Evolutionary conservation across 495 filamentous ascomycete genomes (phyloP), one percentile per base, ranked within the genome.

Genomic region (Daldinia grandis): DNA sequence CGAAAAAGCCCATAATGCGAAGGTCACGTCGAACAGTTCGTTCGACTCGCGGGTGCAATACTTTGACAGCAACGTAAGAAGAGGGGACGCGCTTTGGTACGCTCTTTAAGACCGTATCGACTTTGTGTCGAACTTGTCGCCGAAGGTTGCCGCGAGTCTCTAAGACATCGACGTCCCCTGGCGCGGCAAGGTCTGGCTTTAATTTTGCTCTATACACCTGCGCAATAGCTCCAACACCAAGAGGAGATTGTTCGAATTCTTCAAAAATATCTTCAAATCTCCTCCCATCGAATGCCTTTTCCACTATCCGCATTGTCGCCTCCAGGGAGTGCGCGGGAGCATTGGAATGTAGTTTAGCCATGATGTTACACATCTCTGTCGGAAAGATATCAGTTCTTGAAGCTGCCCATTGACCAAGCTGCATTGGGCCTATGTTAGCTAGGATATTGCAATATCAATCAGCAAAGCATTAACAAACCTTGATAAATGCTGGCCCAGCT

Each of bases 341-440:
- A 76, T 98, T 85, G 3, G 95, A 98, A 76, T 99, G 96, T 4
- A 99, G 88, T 58, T 93, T 92, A 0, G 95, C 97, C 95, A 99
- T 96, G 74, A 92, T 88, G 37, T 84, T 87, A 80, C 96, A 99
- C 85, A 99, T 87, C 77, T 97, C 89, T 10, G 85, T 90, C n/a
- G 96, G 94, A 78, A 99, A 99, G 76, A 99, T 97, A 77, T 99
- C 96, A 63, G 95, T 91, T 74, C 96, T 87, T 4, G 95, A 98
- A 10, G 96, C 96, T 24, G 96, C 96, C 95, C 96, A 99, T 92
- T 99, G 96, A 25, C 96, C 96, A 59, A 99, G 88, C 93, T 97
- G 70, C 63, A 54, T 53, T 31, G 19, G 3, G 10, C 12, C 68
- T 40, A 53, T n/a, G 66, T 81, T 68, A 81, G 76, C 38, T 55